Percentiles rank a stretch among this genome's conserved stretches.
phyloP scores from a whole-genome alignment of 805 yeast species.

The Tetrapisispora nanseiensis region DNA sequence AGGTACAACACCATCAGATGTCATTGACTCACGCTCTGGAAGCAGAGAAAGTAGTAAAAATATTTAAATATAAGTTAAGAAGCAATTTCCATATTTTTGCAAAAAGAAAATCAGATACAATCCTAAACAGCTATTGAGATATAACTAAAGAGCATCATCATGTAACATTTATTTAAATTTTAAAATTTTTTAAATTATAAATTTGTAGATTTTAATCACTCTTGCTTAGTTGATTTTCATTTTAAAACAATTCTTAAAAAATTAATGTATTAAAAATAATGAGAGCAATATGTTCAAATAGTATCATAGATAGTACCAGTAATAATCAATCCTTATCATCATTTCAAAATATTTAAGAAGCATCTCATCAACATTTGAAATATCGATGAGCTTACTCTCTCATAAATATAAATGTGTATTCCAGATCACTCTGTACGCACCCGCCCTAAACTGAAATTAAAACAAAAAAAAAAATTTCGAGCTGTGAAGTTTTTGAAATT shows the following conservation, averaged over 20 bases:
- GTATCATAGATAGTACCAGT: too few species aligned
- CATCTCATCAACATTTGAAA: too few species aligned
- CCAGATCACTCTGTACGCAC: not conserved
- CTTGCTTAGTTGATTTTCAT: not conserved
- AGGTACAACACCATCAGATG: not conserved
- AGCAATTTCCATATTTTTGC: too few species aligned
- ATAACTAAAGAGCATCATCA: not conserved
- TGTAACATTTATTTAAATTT: not conserved
- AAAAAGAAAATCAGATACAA: too few species aligned
- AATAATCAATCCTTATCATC: not conserved
- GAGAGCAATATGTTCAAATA: too few species aligned
- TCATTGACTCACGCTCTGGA: not conserved
- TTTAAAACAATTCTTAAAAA: not conserved
- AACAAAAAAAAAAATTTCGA: not conserved
- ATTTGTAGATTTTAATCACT: not conserved
- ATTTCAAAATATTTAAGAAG: too few species aligned
- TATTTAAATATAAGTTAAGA: not conserved
- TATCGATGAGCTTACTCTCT: too few species aligned
- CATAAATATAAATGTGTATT: too few species aligned
- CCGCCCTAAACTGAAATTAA: too few species aligned
- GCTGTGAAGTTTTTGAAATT: not conserved
- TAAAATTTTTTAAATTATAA: not conserved
- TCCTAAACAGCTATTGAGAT: not conserved
- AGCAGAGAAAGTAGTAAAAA: constrained; percentile 1
- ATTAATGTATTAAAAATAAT: too few species aligned